A percentile compares a stretch with the other conserved stretches of the same genome.
phyloP scores from a whole-genome alignment of 2,329 filamentous ascomycete species.

The Cladosporium sp. region DNA sequence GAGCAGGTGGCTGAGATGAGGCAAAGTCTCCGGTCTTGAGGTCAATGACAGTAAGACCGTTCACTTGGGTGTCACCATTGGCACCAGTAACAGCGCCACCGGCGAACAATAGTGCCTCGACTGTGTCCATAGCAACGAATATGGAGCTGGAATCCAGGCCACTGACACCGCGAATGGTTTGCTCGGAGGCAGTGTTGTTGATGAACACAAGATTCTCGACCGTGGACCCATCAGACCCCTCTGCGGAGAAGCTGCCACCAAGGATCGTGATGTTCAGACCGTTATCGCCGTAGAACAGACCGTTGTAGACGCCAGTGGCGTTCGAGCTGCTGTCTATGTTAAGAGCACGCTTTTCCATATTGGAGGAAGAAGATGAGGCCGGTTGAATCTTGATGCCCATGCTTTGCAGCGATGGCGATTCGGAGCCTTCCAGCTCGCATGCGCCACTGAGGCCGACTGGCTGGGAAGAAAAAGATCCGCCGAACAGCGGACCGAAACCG shows the following conservation, averaged over 20 bases:
- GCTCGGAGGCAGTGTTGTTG: constrained; percentile 62
- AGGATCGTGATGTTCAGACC: constrained; percentile 78
- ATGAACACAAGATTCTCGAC: constrained; percentile 80
- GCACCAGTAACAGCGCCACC: constrained; percentile 75
- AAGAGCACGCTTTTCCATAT: constrained; percentile 39
- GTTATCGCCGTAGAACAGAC: constrained; percentile 68
- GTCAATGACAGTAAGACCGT: constrained; percentile 77
- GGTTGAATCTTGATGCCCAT: constrained; percentile 53
- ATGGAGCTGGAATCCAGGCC: constrained; percentile 73
- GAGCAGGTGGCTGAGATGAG: constrained; percentile 66
- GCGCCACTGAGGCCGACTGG: constrained; percentile 69
- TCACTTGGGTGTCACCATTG: constrained; percentile 58
- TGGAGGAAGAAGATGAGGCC: constrained; percentile 26
- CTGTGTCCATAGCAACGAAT: constrained; percentile 66
- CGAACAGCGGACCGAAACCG: constrained; percentile 62
- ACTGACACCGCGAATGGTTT: constrained; percentile 46
- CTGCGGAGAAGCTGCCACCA: constrained; percentile 78
- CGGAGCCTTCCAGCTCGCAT: constrained; percentile 56
- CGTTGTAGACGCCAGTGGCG: constrained; percentile 68
- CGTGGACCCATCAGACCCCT: constrained; percentile 61
- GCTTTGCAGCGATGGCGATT: constrained; percentile 37
- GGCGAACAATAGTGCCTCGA: constrained; percentile 68
- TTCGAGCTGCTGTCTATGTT: constrained; percentile 37
- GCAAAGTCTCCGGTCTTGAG: constrained; percentile 60
- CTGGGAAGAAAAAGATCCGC: constrained; percentile 76